Evolutionary conservation across 2,329 filamentous ascomycete genomes (phyloP), one percentile per base, ranked within the genome.

Genomic region (Apiospora sp.): DNA sequence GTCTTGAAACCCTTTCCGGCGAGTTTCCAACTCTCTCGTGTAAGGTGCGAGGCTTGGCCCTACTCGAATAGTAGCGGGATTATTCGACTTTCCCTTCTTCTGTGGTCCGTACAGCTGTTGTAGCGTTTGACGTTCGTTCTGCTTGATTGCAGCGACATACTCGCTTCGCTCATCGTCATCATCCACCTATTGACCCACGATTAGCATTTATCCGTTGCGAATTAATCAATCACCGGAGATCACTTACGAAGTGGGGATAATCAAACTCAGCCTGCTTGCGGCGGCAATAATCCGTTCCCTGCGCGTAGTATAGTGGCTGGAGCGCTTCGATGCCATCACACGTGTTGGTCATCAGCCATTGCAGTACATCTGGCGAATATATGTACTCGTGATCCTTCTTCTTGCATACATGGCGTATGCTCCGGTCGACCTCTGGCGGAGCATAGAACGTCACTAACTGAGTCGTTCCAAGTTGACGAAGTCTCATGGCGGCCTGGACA

Each of bases 321-420:
- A 92, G 78, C 41, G 91, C 86, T 73, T 92, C 89, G 24, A 89
- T 91, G 0, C 81, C 84, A n/a, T 83, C 79, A 73, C 91, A 93
- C 0, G 90, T 92, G 71, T 92, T 89, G 54, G 90, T 84, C 0
- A 93, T 82, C 0, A 93, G 84, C 92, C 91, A 93, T 2, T 78
- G 78, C 1, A 92, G 81, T 22, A 91, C 87, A 72, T 90, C 85
- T 5, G 78, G 76, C 0, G 88, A 90, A 68, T 86, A 80, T 1
- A 87, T 72, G 0, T 3, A 5, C 10, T 81, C 77, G 0, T 49
- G 41, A 0, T 69, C 30, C 0, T 64, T 74, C 67, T 85, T 84
- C 0, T 77, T 72, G 19, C 82, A 78, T 0, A 86, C 70, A 71
- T 91, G 87, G 0, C 87, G 75, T 44, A 93, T 91, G 73, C 87